phyloP scores from a whole-genome alignment of 495 filamentous ascomycete species.

The Penicillium subrubescens region DNA sequence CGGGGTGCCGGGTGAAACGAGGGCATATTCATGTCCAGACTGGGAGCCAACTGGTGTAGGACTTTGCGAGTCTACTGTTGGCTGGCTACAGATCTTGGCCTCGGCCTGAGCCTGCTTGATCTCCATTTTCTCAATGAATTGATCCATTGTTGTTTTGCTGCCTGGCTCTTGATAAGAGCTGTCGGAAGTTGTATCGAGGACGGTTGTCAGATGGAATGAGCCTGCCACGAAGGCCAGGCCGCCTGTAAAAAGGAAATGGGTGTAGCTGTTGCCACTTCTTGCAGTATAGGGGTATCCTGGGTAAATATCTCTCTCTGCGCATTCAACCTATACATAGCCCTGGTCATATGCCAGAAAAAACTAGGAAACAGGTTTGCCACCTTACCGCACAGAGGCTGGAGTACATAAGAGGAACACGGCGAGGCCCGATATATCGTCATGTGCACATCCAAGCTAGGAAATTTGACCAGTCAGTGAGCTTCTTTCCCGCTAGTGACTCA shows the following conservation, averaged over 20 bases:
- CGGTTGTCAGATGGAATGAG: neutral
- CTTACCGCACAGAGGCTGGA: neutral
- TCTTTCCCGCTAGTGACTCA: constrained; percentile 12
- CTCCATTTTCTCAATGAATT: constrained; percentile 11
- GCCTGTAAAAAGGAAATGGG: neutral
- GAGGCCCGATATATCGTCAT: constrained; percentile 18
- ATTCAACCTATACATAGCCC: neutral
- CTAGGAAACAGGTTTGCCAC: constrained; percentile 14
- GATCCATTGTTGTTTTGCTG: constrained; percentile 10
- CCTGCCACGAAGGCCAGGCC: neutral
- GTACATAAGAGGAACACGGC: constrained; percentile 11
- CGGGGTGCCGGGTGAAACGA: constrained; percentile 4
- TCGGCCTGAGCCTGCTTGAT: constrained; percentile 6
- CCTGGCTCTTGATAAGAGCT: neutral
- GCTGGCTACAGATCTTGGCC: constrained; percentile 4
- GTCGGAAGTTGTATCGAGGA: neutral
- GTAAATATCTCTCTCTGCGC: constrained; percentile 5
- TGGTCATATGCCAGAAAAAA: neutral
- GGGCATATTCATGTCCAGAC: constrained; percentile 8
- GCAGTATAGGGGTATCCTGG: neutral
- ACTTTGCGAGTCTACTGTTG: constrained; percentile 6
- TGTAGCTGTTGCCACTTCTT: neutral
- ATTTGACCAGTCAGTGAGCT: constrained; percentile 4
- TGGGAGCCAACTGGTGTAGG: constrained; percentile 8
- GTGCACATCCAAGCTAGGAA: constrained; percentile 6